Evolutionary conservation across 495 filamentous ascomycete genomes (phyloP).

Genomic region (Platismatia glauca): DNA sequence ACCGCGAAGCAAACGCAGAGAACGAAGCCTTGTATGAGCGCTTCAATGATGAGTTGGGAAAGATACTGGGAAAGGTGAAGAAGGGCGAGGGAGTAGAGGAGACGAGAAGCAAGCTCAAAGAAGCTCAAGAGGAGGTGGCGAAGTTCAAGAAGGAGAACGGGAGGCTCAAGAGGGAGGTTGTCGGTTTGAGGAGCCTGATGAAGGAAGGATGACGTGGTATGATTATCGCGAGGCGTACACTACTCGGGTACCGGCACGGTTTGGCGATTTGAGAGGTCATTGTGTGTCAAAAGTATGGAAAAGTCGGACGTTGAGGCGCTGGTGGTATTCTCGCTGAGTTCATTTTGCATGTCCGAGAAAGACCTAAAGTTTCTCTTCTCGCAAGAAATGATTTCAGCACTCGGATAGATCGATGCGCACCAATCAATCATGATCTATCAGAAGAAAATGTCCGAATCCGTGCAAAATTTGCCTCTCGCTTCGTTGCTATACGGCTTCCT

Average conservation of each 20-base stretch:
- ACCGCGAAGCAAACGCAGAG: conserved; percentile 80
- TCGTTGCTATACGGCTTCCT: too few relatives aligned
- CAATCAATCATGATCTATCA: too few relatives aligned
- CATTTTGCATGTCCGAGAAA: neutral
- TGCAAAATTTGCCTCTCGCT: too few relatives aligned
- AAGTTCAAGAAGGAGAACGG: conserved; percentile 73
- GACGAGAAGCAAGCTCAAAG: conserved; percentile 55
- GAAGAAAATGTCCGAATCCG: too few relatives aligned
- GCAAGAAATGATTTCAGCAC: neutral
- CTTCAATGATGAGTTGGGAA: conserved; percentile 83
- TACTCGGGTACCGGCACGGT: neutral
- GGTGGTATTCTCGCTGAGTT: neutral
- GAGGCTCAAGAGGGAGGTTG: conserved; percentile 52
- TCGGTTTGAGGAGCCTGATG: conserved; percentile 17
- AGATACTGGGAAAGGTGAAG: conserved; percentile 68
- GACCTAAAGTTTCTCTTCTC: neutral
- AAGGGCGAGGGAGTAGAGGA: conserved; percentile 66
- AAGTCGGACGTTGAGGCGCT: neutral
- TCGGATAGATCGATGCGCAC: neutral
- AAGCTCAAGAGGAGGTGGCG: conserved; percentile 57
- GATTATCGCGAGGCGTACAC: neutral
- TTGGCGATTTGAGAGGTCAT: neutral
- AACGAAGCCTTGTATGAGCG: conserved; percentile 90
- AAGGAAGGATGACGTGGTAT: neutral
- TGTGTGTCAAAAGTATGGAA: neutral